phyloP scores from a whole-genome alignment of 345 rosid species.

The Pistacia integerrima region DNA sequence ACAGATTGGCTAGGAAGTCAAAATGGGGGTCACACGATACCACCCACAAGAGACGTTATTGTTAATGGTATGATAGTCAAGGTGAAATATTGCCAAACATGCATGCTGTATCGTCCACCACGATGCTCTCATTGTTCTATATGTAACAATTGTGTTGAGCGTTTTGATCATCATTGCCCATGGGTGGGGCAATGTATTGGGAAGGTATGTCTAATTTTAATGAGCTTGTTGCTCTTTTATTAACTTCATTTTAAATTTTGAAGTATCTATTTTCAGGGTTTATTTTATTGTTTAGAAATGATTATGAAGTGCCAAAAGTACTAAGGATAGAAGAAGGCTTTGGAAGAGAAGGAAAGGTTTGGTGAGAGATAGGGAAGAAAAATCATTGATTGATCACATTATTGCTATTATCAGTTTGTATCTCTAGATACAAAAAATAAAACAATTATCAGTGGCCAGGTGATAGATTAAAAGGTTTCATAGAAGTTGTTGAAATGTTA shows the following conservation, averaged over 20 bases:
- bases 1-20: conserved; percentile 50
- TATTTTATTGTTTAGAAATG: background rate
- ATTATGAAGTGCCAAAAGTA: background rate
- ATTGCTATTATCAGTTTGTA: too few species aligned
- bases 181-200: conserved; percentile 99
- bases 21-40: conserved; percentile 43
- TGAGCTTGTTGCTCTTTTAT: background rate
- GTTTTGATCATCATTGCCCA: conserved; percentile 96
- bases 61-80: conserved; percentile 65
- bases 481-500: too few species aligned
- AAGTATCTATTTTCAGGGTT: background rate
- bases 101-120: conserved; percentile 92
- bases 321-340: background rate
- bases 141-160: conserved; percentile 92
- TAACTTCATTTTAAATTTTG: background rate
- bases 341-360: too few species aligned
- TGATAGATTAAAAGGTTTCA: too few species aligned
- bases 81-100: conserved; percentile 90
- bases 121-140: conserved; percentile 96
- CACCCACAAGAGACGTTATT: conserved; percentile 69
- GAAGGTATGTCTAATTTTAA: conserved; percentile 47
- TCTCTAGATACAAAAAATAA: too few species aligned
- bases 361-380: too few species aligned
- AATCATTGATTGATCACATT: too few species aligned
- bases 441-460: too few species aligned